A percentile compares a stretch with the other conserved stretches of the same genome.
Evolutionary conservation across 2,329 filamentous ascomycete genomes (phyloP).

Genomic region (Colletotrichum eremochloae): DNA sequence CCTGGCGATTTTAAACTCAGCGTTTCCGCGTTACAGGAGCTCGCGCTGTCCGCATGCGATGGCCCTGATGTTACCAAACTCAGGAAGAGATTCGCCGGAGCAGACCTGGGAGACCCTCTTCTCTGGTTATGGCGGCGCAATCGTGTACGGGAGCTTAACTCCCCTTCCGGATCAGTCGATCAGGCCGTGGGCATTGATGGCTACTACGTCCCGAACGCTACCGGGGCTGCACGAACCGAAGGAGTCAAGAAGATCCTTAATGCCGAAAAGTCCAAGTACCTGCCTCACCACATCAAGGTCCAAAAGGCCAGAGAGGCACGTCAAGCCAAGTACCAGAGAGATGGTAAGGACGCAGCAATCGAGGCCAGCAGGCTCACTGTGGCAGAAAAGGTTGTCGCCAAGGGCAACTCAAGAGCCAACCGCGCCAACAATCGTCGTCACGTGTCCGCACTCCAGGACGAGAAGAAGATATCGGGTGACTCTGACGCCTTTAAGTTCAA

Average conservation of each 20-base stretch:
- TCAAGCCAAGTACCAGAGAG: slow-evolving; percentile 79
- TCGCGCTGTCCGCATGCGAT: slow-evolving; percentile 61
- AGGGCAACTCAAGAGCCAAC: slow-evolving; percentile 91
- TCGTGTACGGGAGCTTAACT: slow-evolving; percentile 69
- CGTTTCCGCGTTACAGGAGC: slow-evolving; percentile 58
- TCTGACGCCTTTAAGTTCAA: slow-evolving; percentile 97
- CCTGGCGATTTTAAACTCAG: slow-evolving; percentile 61
- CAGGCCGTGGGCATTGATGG: slow-evolving; percentile 65
- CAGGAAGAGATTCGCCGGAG: slow-evolving; percentile 60
- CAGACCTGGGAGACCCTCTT: slow-evolving; percentile 63
- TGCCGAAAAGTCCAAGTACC: slow-evolving; percentile 97
- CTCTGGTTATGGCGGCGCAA: slow-evolving; percentile 71
- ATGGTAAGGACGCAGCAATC: slow-evolving; percentile 76
- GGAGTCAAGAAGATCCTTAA: slow-evolving; percentile 96
- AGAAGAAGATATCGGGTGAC: slow-evolving; percentile 89
- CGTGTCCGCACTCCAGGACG: slow-evolving; percentile 93
- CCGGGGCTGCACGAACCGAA: slow-evolving; percentile 91
- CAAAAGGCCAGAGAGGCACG: slow-evolving; percentile 91
- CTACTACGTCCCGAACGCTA: slow-evolving; percentile 86
- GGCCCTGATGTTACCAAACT: slow-evolving; percentile 64
- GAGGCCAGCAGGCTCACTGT: slow-evolving; percentile 77
- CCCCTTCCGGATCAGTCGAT: slow-evolving; percentile 47
- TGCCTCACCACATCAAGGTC: slow-evolving; percentile 97
- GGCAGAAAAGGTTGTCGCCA: slow-evolving; percentile 85
- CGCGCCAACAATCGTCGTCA: slow-evolving; percentile 96